Percentiles rank a stretch among this genome's conserved stretches.
phyloP scores from a whole-genome alignment of 1,139 yeast species.

The Hyphopichia buzzinii region DNA sequence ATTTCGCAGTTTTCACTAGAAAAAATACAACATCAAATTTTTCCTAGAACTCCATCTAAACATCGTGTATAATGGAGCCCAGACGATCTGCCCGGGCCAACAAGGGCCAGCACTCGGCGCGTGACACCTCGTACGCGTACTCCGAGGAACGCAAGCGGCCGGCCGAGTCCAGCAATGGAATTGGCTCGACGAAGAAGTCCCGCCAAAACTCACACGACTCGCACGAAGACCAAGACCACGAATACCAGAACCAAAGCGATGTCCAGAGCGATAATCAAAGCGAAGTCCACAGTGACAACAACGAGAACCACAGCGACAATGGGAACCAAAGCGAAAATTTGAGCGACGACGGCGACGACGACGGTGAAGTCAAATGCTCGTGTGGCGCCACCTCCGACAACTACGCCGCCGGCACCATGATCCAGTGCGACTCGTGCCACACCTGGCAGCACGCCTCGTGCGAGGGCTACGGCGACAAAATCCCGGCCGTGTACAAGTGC shows the following conservation, averaged over 20 bases:
- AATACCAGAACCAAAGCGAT: not conserved
- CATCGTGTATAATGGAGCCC: no score
- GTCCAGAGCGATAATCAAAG: constrained; percentile 7
- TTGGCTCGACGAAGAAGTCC: not conserved
- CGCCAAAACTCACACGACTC: no score
- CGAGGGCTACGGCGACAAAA: constrained; percentile 47
- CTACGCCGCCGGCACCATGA: constrained; percentile 62
- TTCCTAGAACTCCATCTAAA: no score
- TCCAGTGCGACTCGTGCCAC: constrained; percentile 73
- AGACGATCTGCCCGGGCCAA: constrained; percentile 41
- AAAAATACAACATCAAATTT: no score
- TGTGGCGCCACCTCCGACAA: constrained; percentile 67
- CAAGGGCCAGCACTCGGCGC: constrained; percentile 38
- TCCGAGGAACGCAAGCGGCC: not conserved
- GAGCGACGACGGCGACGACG: constrained; percentile 27
- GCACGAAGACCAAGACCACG: not conserved
- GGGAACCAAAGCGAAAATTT: constrained; percentile 9
- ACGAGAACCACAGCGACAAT: constrained; percentile 2
- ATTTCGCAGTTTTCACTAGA: no score
- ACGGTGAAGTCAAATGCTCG: constrained; percentile 61
- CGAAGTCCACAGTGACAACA: constrained; percentile 4
- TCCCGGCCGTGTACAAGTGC: constrained; percentile 35
- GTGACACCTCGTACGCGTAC: not conserved
- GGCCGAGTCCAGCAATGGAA: not conserved
- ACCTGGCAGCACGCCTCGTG: constrained; percentile 88